Conservation (phyloP, 2,329 filamentous ascomycete genomes). For the Blastomyces silverae region DNA sequence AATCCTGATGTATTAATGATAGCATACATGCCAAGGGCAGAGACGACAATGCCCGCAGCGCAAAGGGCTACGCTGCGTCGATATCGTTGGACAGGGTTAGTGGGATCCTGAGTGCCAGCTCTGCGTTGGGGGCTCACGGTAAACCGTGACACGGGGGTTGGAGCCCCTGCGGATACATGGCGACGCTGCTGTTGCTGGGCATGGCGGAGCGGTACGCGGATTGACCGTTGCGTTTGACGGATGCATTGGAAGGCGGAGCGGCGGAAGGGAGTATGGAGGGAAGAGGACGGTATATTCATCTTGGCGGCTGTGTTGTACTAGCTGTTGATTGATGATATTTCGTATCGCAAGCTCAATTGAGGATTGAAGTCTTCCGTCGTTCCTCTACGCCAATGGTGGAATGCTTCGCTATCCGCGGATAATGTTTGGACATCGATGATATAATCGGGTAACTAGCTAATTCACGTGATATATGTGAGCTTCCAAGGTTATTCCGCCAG, state of each 20-base stretch:
- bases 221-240: constrained; percentile 10
- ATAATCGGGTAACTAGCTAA: not conserved
- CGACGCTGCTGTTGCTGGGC: constrained; percentile 16
- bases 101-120: constrained; percentile 20
- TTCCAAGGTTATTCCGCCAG: not conserved
- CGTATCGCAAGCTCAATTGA: constrained; percentile 4
- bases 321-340: not conserved
- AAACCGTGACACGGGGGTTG: not conserved
- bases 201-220: constrained; percentile 3
- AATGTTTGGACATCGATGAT: not conserved
- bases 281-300: constrained; percentile 15
- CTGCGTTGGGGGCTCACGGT: constrained; percentile 7
- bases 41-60: constrained; percentile 35
- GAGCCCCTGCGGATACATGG: not conserved
- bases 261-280: constrained; percentile 17
- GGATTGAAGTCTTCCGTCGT: not conserved
- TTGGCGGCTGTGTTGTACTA: not conserved
- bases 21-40: constrained; percentile 38
- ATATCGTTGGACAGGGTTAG: constrained; percentile 26
- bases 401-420: not conserved
- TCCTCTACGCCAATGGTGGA: not conserved
- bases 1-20: constrained; percentile 30
- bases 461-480: not conserved
- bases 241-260: constrained; percentile 20
- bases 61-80: constrained; percentile 32